Conservation (phyloP, 2,329 filamentous ascomycete species). For the Paracoccidioides brasiliensis region DNA sequence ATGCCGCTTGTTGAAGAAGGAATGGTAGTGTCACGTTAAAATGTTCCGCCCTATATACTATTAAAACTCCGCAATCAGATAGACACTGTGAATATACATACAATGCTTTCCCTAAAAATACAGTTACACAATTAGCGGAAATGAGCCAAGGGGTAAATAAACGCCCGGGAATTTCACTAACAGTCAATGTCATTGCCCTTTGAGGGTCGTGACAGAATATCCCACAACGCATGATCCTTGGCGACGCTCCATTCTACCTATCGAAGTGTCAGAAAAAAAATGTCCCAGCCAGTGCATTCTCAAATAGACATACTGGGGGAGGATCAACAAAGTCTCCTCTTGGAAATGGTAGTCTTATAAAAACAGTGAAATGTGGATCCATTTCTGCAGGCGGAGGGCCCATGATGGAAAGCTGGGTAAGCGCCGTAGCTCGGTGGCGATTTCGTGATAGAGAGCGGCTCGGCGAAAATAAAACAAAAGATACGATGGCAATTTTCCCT, state of each 20-base stretch:
- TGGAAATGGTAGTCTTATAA: slow-evolving; percentile 79
- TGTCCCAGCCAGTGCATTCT: slow-evolving; percentile 3
- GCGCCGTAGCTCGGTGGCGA: no score
- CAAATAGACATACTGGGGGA: slow-evolving; percentile 49
- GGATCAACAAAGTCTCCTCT: slow-evolving; percentile 84
- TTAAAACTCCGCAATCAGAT: background rate
- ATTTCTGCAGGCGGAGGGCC: background rate
- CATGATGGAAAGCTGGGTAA: background rate
- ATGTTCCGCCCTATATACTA: slow-evolving; percentile 45
- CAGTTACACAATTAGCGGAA: background rate
- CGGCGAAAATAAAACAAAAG: no score
- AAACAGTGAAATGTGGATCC: slow-evolving; percentile 48
- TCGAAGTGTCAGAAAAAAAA: slow-evolving; percentile 10
- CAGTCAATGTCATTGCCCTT: slow-evolving; percentile 77
- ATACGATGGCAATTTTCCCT: no score
- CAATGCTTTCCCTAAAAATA: slow-evolving; percentile 57
- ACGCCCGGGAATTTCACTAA: slow-evolving; percentile 32
- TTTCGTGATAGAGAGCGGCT: no score
- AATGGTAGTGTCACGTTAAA: slow-evolving; percentile 83
- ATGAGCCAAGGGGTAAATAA: background rate
- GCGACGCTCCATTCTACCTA: slow-evolving; percentile 77
- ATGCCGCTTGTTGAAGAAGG: slow-evolving; percentile 82
- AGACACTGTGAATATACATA: slow-evolving; percentile 26
- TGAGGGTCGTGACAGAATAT: slow-evolving; percentile 67
- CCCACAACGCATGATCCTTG: slow-evolving; percentile 85